Percentiles rank a stretch among this genome's conserved stretches.
Conservation (phyloP, 2,329 filamentous ascomycete genomes). For the Biscogniauxia marginata region DNA sequence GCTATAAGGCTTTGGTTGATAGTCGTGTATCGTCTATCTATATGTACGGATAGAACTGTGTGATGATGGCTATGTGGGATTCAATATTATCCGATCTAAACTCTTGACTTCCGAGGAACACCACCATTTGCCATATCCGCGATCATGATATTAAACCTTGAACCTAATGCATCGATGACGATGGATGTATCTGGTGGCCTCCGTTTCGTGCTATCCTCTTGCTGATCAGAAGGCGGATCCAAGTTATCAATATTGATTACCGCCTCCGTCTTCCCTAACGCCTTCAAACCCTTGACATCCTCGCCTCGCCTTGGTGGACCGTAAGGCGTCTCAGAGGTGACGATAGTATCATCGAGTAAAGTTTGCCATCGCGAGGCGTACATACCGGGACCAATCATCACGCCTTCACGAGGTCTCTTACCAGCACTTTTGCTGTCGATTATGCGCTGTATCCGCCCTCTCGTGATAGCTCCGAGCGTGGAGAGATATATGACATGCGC, state of each 20-base stretch:
- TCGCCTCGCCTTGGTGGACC: conserved; percentile 54
- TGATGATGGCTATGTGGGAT: not conserved
- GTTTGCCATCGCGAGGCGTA: conserved; percentile 73
- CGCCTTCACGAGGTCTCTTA: conserved; percentile 3
- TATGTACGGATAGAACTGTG: not conserved
- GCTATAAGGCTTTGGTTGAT: not conserved
- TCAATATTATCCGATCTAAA: not conserved
- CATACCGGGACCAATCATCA: conserved; percentile 64
- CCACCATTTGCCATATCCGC: conserved; percentile 19
- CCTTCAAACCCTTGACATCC: conserved; percentile 46
- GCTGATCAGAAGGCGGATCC: conserved; percentile 24
- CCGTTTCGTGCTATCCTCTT: conserved; percentile 32
- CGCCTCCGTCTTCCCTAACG: conserved; percentile 44
- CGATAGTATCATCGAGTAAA: conserved; percentile 65
- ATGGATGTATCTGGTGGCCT: conserved; percentile 40
- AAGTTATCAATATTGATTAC: conserved; percentile 26
- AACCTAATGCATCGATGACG: conserved; percentile 21
- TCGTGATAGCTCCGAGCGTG: conserved; percentile 52
- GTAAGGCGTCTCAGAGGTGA: conserved; percentile 57
- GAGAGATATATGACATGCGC: conserved; percentile 60
- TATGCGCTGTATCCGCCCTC: conserved; percentile 54
- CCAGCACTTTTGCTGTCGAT: conserved; percentile 39
- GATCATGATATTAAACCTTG: conserved; percentile 22
- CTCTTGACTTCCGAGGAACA: conserved; percentile 2
- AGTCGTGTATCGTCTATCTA: not conserved